phyloP scores from a whole-genome alignment of 805 yeast genomes.

The Saturnispora bothae region DNA sequence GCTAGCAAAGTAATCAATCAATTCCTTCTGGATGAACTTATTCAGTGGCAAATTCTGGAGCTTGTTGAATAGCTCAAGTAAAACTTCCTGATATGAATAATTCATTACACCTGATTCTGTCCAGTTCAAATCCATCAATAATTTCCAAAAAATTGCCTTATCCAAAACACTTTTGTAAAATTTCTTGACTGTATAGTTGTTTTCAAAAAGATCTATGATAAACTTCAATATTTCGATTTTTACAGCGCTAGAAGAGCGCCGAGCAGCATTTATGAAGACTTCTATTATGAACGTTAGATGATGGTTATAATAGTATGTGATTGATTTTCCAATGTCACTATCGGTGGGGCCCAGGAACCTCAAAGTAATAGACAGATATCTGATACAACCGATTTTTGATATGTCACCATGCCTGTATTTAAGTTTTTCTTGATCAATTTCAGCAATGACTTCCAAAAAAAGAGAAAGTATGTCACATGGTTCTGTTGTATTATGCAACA shows the following conservation, averaged over 20 bases:
- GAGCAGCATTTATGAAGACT: constrained; percentile 11
- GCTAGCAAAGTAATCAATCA: constrained; percentile 14
- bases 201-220: constrained; percentile 11
- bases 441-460: constrained; percentile 16
- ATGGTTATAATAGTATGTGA: constrained; percentile 13
- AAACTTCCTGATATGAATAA: constrained; percentile 2
- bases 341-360: constrained; percentile 9
- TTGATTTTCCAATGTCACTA: constrained; percentile 9
- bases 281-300: constrained; percentile 13
- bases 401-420: constrained; percentile 9
- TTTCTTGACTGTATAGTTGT: constrained; percentile 8
- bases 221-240: constrained; percentile 14
- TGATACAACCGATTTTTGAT: constrained; percentile 16
- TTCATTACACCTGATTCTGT: not conserved
- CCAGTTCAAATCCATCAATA: constrained; percentile 8
- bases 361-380: constrained; percentile 12
- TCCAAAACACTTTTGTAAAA: constrained; percentile 11
- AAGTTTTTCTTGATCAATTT: constrained; percentile 1
- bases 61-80: constrained; percentile 15
- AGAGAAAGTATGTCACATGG: constrained; percentile 11
- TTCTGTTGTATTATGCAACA: constrained; percentile 11
- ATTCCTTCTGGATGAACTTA: constrained; percentile 8
- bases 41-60: constrained; percentile 12
- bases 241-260: constrained; percentile 5
- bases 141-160: constrained; percentile 11